A percentile compares a stretch with the other conserved stretches of the same genome.
phyloP scores from a whole-genome alignment of 805 yeast genomes.

The Candida odintsovae region DNA sequence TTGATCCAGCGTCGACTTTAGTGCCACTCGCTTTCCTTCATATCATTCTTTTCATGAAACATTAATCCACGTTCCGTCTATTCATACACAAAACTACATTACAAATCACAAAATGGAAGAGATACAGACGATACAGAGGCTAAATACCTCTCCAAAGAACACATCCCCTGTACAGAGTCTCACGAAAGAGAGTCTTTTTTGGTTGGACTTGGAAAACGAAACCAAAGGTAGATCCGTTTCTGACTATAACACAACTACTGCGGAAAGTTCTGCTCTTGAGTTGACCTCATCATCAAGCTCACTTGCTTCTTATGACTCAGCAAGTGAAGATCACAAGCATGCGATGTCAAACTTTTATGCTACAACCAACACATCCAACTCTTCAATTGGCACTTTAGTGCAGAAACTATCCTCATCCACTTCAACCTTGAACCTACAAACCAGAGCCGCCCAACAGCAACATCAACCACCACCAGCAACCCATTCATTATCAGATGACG shows the following conservation, averaged over 20 bases:
- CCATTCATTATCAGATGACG: background rate
- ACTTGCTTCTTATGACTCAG: constrained; percentile 17
- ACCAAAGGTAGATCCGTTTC: background rate
- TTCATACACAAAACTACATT: background rate
- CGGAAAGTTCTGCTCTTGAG: constrained; percentile 3
- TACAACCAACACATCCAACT: constrained; percentile 12
- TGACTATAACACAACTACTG: background rate
- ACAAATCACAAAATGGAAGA: background rate
- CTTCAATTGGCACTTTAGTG: constrained; percentile 22
- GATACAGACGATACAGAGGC: background rate
- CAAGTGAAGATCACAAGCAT: constrained; percentile 15
- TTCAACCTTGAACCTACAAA: constrained; percentile 15
- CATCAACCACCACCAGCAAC: background rate
- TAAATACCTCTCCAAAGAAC: background rate
- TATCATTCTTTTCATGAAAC: background rate
- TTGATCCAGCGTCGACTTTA: background rate
- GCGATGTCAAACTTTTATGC: constrained; percentile 7
- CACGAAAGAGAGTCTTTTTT: constrained; percentile 5
- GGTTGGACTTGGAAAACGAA: constrained; percentile 4
- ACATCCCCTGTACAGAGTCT: constrained; percentile 1
- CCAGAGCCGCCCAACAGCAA: background rate
- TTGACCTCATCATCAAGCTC: constrained; percentile 11
- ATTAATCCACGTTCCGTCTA: background rate
- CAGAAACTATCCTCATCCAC: constrained; percentile 19
- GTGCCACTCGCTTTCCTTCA: background rate